phyloP scores from a whole-genome alignment of 2,329 filamentous ascomycete genomes.

The Pestalotiopsis sp. region DNA sequence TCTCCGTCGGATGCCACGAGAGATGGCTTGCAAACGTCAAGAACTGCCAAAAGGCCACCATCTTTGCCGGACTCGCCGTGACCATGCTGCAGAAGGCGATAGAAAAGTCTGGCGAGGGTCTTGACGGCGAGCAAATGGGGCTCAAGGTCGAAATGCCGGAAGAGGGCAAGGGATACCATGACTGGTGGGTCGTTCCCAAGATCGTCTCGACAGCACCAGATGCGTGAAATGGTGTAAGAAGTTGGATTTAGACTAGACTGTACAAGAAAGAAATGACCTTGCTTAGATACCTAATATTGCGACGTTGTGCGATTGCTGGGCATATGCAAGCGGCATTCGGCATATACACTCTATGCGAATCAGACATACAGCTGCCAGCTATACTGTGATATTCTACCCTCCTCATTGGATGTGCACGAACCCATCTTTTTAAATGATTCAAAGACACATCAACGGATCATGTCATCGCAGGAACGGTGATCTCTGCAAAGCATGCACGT shows the following conservation, averaged over 20 bases:
- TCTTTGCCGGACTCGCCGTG: conserved; percentile 67
- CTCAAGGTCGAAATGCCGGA: conserved; percentile 53
- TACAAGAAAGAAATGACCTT: conserved; percentile 10
- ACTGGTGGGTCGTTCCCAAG: conserved; percentile 65
- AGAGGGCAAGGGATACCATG: conserved; percentile 57
- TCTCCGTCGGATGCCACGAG: conserved; percentile 56
- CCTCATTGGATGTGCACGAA: neutral
- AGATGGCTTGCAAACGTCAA: conserved; percentile 63
- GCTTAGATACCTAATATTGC: neutral
- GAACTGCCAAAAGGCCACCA: conserved; percentile 67
- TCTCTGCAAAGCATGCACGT: neutral
- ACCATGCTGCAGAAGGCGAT: conserved; percentile 59
- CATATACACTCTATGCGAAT: neutral
- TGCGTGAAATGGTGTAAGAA: no score
- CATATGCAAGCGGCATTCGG: neutral
- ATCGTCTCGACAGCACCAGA: conserved; percentile 27
- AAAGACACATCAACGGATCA: neutral
- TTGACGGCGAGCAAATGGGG: conserved; percentile 25
- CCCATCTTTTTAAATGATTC: neutral
- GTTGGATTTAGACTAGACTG: neutral
- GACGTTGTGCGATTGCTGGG: neutral
- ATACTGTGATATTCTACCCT: neutral
- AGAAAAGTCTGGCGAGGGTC: conserved; percentile 21
- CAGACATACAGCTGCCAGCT: neutral
- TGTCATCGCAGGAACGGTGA: neutral